Evolutionary conservation across 2,329 filamentous ascomycete species (phyloP).

Genomic region (Phialocephala subalpina): DNA sequence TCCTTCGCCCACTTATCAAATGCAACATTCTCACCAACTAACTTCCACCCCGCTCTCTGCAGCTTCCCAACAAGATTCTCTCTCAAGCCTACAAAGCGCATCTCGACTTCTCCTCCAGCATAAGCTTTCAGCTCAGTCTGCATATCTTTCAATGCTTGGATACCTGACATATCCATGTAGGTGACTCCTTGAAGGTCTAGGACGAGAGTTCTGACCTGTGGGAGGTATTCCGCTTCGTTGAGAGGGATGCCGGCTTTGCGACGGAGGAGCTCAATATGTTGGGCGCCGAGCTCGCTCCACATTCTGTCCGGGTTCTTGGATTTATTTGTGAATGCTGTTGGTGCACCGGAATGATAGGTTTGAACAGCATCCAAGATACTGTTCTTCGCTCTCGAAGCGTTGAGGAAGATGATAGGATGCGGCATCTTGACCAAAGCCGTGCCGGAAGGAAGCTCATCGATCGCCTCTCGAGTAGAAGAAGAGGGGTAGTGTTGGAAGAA

Average conservation of each 20-base stretch:
- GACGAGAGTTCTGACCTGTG: constrained; percentile 17
- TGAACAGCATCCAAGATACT: constrained; percentile 20
- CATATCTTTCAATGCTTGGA: constrained; percentile 27
- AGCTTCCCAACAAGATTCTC: constrained; percentile 18
- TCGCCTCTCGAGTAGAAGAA: neutral
- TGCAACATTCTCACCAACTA: constrained; percentile 1
- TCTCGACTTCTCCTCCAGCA: constrained; percentile 18
- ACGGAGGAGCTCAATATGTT: constrained; percentile 16
- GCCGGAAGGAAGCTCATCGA: constrained; percentile 12
- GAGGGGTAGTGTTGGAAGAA: constrained; percentile 2
- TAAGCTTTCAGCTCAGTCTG: constrained; percentile 15
- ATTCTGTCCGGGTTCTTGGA: constrained; percentile 11
- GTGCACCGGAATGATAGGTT: constrained; percentile 9
- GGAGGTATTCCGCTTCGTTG: constrained; percentile 8
- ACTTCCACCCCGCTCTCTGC: constrained; percentile 26
- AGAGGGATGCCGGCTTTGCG: constrained; percentile 3
- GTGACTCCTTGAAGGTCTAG: constrained; percentile 23
- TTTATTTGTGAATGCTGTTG: constrained; percentile 4
- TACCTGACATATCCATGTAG: constrained; percentile 28
- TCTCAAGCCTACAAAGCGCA: constrained; percentile 28
- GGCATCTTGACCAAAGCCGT: constrained; percentile 13
- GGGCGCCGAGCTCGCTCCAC: constrained; percentile 9
- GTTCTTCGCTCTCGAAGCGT: constrained; percentile 21
- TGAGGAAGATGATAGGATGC: constrained; percentile 28
- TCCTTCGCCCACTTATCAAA: neutral